A percentile compares a stretch with the other conserved stretches of the same genome.
Conservation (phyloP, 108 stramenopile species). For the Pseudonitzschia multistriata region DNA sequence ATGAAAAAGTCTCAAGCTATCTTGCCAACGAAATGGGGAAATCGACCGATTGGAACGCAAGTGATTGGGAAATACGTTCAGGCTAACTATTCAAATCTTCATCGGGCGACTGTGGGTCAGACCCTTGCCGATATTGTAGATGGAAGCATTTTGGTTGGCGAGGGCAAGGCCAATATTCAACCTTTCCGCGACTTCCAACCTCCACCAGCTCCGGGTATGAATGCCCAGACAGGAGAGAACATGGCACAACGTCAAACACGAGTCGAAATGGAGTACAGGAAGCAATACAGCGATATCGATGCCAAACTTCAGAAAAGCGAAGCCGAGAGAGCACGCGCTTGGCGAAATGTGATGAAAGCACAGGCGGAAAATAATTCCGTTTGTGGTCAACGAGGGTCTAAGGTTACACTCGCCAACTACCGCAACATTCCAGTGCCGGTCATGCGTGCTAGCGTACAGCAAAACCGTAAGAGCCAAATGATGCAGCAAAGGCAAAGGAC, state of each 20-base stretch:
- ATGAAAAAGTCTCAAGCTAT: conserved; percentile 17
- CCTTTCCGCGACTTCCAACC: conserved; percentile 45
- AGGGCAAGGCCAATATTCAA: conserved; percentile 21
- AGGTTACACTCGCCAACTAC: conserved; percentile 20
- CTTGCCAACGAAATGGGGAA: conserved; percentile 32
- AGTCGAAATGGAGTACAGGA: conserved; percentile 28
- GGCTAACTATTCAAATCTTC: conserved; percentile 5
- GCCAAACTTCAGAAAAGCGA: conserved; percentile 48
- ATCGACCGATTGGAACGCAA: conserved; percentile 32
- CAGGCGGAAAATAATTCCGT: conserved; percentile 23
- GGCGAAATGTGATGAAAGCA: conserved; percentile 55
- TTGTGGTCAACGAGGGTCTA: neutral
- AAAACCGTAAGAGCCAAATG: conserved; percentile 16
- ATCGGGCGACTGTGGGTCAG: conserved; percentile 15
- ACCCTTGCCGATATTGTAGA: conserved; percentile 47
- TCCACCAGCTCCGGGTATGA: conserved; percentile 35
- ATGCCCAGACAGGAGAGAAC: conserved; percentile 46
- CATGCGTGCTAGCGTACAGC: conserved; percentile 22
- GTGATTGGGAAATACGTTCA: conserved; percentile 27
- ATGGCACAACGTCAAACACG: conserved; percentile 48
- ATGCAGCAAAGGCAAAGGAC: neutral
- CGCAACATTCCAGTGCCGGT: conserved; percentile 27
- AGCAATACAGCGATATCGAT: conserved; percentile 26
- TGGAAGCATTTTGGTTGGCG: conserved; percentile 17
- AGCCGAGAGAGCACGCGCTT: conserved; percentile 44